Conservation (phyloP, 108 stramenopile genomes). For the Cyclostephanos tholiformis region DNA sequence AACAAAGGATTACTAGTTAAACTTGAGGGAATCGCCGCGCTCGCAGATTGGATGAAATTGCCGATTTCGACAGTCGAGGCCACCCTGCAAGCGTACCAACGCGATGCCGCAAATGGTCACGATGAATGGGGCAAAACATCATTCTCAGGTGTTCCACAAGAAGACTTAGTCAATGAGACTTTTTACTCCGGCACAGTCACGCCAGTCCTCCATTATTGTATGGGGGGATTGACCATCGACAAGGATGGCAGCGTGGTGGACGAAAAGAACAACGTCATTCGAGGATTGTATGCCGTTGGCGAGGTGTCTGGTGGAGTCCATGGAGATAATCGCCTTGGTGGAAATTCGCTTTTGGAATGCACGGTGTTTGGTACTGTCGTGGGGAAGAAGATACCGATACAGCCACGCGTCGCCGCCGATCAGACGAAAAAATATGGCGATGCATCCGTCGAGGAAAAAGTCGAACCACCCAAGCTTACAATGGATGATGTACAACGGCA, state of each 20-base stretch:
- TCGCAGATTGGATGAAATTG: slow-evolving; percentile 74
- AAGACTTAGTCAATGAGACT: slow-evolving; percentile 53
- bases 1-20: slow-evolving; percentile 83
- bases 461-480: slow-evolving; percentile 52
- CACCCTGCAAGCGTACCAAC: slow-evolving; percentile 68
- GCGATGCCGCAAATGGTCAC: slow-evolving; percentile 54
- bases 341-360: slow-evolving; percentile 90
- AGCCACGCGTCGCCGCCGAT: slow-evolving; percentile 25
- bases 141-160: slow-evolving; percentile 54
- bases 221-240: slow-evolving; percentile 89
- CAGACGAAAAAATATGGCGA: slow-evolving; percentile 19
- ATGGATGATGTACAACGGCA: slow-evolving; percentile 73
- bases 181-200: slow-evolving; percentile 85
- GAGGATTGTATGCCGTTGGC: slow-evolving; percentile 74
- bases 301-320: slow-evolving; percentile 86
- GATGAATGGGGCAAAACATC: slow-evolving; percentile 72
- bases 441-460: slow-evolving; percentile 8
- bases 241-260: slow-evolving; percentile 66
- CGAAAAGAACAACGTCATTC: slow-evolving; percentile 45
- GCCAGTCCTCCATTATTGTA: slow-evolving; percentile 89
- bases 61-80: slow-evolving; percentile 43
- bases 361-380: slow-evolving; percentile 87
- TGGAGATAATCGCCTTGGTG: slow-evolving; percentile 82
- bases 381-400: slow-evolving; percentile 80
- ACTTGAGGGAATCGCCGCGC: slow-evolving; percentile 69